Evolutionary conservation across 164 flowering plant species (phyloP), one percentile per base, ranked within the genome.

Genomic region (Liquidambar formosana): DNA sequence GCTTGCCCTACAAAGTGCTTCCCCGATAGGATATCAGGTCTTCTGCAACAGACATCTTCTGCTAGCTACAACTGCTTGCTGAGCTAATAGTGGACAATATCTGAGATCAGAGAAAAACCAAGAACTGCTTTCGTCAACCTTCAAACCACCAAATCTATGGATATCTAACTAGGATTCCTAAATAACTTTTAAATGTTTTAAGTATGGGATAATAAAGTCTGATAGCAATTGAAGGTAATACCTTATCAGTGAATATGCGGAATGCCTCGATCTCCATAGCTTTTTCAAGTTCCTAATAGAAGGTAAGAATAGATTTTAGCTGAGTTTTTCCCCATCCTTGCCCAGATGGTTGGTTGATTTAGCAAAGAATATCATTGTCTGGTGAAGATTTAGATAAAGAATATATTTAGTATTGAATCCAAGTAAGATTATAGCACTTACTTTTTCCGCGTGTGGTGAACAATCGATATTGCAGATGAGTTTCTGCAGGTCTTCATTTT

Each of bases 181-280:
- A 9, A 12, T 12, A 13, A 44, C 13, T 21, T 22, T 51, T 21
- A 41, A 15, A 12, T 21, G 44, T 43, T 33, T 19, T 23, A 51
- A 8, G 10, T n/a, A 65, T 43, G 28, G 27, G 14, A 66, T 4
- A 43, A 3, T 11, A 26, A 14, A 52, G 33, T 48, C 8, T 4
- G 10, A 38, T 12, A 56, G 44, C 45, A 53, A 54, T 18, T 16
- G 21, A 43, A 41, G 63, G 54, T 5, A 46, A 47, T 83, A 89
- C 97, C 91, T 89, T 89, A 68, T 88, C 89, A 38, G 90, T 73
- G 66, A 91, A 88, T 28, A 78, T 65, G 69, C 82, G 78, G 71
- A 91, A 91, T 41, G 23, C 78, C 67, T 88, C 89, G 1, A 71
- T 56, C 63, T 76, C 87, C 89, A 89, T 85, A 44, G 89, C 91